Evolutionary conservation across 1,139 yeast genomes (phyloP).

Genomic region (Yarrowia galli): DNA sequence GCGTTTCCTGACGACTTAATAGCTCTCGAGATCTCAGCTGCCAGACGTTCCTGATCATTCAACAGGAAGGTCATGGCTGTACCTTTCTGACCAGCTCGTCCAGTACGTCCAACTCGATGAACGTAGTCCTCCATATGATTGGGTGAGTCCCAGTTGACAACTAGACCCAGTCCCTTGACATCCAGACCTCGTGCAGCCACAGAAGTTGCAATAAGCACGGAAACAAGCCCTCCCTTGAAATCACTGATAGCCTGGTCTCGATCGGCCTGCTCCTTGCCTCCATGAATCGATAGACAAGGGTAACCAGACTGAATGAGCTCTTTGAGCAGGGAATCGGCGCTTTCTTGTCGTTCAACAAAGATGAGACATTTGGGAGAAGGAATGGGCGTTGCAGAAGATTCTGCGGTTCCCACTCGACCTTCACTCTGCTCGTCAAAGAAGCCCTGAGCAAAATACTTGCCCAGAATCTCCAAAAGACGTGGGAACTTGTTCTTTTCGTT

Average conservation of each 20-base stretch:
- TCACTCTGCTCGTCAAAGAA: constrained; percentile 47
- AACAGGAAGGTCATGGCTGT: constrained; percentile 78
- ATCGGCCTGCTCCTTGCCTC: constrained; percentile 90
- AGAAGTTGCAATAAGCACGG: constrained; percentile 85
- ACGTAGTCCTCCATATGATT: constrained; percentile 95
- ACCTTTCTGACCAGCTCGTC: constrained; percentile 85
- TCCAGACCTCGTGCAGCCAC: constrained; percentile 95
- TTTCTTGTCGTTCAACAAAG: constrained; percentile 86
- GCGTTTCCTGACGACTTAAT: constrained; percentile 62
- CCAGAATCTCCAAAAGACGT: constrained; percentile 62
- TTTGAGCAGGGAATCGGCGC: constrained; percentile 74
- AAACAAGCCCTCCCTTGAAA: constrained; percentile 68
- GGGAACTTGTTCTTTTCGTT: constrained; percentile 58
- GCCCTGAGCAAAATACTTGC: constrained; percentile 49
- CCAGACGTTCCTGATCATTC: constrained; percentile 66
- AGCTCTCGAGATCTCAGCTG: constrained; percentile 71
- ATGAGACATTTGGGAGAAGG: constrained; percentile 66
- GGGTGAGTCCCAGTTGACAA: constrained; percentile 88
- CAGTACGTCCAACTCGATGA: constrained; percentile 96
- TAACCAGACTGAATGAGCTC: constrained; percentile 65
- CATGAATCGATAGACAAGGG: constrained; percentile 77
- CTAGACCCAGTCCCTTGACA: constrained; percentile 80
- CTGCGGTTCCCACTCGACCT: constrained; percentile 36
- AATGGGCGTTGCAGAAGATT: neutral
- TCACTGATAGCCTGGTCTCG: constrained; percentile 77